Conservation (phyloP, 176 grass and related monocot genomes). For the Canna indica region DNA sequence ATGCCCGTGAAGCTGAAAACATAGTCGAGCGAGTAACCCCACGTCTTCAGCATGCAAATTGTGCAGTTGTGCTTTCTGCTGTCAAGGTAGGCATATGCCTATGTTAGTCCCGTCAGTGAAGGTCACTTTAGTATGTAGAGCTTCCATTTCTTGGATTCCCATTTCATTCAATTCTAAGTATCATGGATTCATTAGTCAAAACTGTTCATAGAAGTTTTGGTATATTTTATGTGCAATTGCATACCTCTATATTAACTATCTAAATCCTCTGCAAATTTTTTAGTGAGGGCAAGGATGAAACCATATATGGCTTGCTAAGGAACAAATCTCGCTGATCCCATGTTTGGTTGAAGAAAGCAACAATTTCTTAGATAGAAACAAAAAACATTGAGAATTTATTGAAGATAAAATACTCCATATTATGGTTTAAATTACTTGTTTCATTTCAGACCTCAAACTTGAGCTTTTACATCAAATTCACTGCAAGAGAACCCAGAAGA, state of each 20-base stretch:
- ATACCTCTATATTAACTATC: too few relatives aligned
- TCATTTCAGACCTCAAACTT: neutral
- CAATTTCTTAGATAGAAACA: too few relatives aligned
- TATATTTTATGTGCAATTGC: too few relatives aligned
- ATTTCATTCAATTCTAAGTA: neutral
- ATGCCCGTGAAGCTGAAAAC: conserved; percentile 89
- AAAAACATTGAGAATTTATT: too few relatives aligned
- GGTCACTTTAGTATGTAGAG: neutral
- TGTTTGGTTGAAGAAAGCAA: too few relatives aligned
- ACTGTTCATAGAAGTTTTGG: too few relatives aligned
- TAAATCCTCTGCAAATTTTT: too few relatives aligned
- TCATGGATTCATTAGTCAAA: too few relatives aligned
- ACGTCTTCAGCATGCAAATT: conserved; percentile 98
- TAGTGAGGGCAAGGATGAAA: too few relatives aligned
- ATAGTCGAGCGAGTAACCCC: conserved; percentile 88
- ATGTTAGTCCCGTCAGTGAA: neutral
- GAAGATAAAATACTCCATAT: neutral
- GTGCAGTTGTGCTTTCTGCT: conserved; percentile 96
- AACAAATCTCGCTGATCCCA: too few relatives aligned
- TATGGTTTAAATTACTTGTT: neutral
- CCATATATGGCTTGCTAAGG: too few relatives aligned
- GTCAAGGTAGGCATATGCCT: conserved; percentile 59
- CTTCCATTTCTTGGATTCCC: neutral
- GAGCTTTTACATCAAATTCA: neutral
- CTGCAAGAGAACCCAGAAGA: neutral